A percentile compares a stretch with the other conserved stretches of the same genome.
Evolutionary conservation across 2,329 filamentous ascomycete genomes (phyloP).

Genomic region (Pseudogymnoascus pannorum): DNA sequence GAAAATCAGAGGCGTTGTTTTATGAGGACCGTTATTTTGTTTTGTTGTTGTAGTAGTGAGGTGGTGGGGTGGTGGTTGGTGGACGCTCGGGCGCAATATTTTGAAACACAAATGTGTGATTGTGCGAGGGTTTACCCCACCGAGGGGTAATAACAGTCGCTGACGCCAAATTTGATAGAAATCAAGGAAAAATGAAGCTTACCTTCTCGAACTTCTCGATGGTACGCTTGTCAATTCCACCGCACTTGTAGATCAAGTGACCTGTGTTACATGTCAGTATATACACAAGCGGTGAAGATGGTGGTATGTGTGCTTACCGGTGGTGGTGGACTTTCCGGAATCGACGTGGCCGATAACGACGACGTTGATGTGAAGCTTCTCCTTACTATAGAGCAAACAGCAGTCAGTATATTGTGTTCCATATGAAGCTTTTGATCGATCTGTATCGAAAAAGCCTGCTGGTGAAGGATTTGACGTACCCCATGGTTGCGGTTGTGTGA

Average conservation of each 20-base stretch:
- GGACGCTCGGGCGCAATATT: slow-evolving; percentile 16
- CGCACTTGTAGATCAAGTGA: slow-evolving; percentile 99
- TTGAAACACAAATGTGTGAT: slow-evolving; percentile 21
- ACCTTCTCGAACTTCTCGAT: slow-evolving; percentile 99
- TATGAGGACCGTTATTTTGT: slow-evolving; percentile 11
- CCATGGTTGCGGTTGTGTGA: slow-evolving; percentile 27
- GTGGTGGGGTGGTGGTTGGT: slow-evolving; percentile 12
- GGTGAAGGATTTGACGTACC: slow-evolving; percentile 23
- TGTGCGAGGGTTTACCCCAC: slow-evolving; percentile 25
- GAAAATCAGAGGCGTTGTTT: slow-evolving; percentile 3
- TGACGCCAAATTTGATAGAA: slow-evolving; percentile 18
- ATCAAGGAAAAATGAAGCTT: slow-evolving; percentile 30
- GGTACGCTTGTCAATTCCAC: slow-evolving; percentile 99
- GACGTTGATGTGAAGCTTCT: slow-evolving; percentile 95
- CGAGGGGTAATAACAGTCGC: slow-evolving; percentile 27
- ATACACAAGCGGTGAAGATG: slow-evolving; percentile 9
- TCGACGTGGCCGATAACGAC: slow-evolving; percentile 99
- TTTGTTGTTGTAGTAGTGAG: slow-evolving; percentile 17
- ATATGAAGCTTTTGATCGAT: slow-evolving; percentile 16
- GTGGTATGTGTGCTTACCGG: slow-evolving; percentile 51
- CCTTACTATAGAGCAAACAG: slow-evolving; percentile 59
- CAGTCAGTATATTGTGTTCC: slow-evolving; percentile 21
- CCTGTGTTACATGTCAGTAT: slow-evolving; percentile 44
- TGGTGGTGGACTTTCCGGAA: slow-evolving; percentile 98
- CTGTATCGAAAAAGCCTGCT: slow-evolving; percentile 13